A percentile compares a stretch with the other conserved stretches of the same genome.
These are phyloP conservation scores for Mytilinidion resinicola DNA, from an alignment of 495 filamentous ascomycete genomes.

Conservation along the genomic window DNA sequence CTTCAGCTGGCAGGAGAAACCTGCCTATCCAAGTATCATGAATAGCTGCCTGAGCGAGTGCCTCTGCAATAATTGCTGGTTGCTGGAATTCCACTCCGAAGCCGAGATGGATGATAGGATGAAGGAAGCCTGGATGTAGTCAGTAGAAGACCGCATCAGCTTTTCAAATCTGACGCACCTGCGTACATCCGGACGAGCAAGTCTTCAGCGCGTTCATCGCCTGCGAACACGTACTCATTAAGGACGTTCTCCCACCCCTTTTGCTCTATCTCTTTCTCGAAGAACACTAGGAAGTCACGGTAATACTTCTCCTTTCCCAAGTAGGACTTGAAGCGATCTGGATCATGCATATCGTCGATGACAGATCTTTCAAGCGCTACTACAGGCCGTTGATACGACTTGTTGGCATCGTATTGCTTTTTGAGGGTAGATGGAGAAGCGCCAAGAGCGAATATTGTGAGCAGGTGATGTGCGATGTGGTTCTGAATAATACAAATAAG, in stretches of 20 bases:
- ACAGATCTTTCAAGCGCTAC: constrained; percentile 39
- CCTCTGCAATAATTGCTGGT: constrained; percentile 76
- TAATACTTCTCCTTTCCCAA: constrained; percentile 53
- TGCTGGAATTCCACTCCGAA: constrained; percentile 77
- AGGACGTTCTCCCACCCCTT: constrained; percentile 55
- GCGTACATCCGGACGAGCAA: constrained; percentile 54
- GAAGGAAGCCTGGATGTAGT: constrained; percentile 53
- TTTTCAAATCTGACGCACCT: constrained; percentile 36
- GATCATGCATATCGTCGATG: constrained; percentile 48
- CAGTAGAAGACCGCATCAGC: constrained; percentile 5
- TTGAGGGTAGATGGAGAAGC: constrained; percentile 52
- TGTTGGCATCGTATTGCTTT: constrained; percentile 53
- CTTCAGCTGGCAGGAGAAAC: constrained; percentile 51
- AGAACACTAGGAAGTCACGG: constrained; percentile 64
- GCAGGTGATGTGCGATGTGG: constrained; percentile 67
- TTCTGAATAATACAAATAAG: constrained; percentile 27
- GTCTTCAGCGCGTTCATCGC: constrained; percentile 53
- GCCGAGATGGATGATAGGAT: constrained; percentile 79
- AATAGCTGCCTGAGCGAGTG: constrained; percentile 65
- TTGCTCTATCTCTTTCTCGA: constrained; percentile 60
- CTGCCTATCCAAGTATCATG: constrained; percentile 46
- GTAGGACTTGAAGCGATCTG: constrained; percentile 45
- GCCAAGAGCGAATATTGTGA: constrained; percentile 71
- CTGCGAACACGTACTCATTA: constrained; percentile 58
- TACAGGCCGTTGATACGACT: constrained; percentile 52